A percentile compares a stretch with the other conserved stretches of the same genome.
These are phyloP conservation scores for Solanum hybrid DNA, from an alignment of 305 asterid genomes.

Conservation along the genomic window DNA sequence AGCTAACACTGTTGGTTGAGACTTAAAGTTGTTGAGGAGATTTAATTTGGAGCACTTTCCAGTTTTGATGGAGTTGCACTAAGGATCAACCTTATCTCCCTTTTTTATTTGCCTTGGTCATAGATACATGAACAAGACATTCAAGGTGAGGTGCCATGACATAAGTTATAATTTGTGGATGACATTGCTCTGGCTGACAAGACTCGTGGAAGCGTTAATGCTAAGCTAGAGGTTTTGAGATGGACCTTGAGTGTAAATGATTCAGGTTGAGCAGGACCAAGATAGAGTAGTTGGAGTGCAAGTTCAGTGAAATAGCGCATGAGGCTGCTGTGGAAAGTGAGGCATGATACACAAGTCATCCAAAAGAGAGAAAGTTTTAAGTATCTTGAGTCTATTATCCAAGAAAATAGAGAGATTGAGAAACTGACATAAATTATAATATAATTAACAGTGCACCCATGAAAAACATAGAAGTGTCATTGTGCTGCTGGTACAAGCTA, in stretches of 20 bases:
- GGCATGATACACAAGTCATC: neutral
- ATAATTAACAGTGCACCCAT: too few relatives aligned
- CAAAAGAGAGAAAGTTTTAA: neutral
- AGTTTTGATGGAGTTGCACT: neutral
- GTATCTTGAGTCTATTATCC: neutral
- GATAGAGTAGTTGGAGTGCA: neutral
- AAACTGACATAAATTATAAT: too few relatives aligned
- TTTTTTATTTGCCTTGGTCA: neutral
- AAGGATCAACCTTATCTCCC: neutral
- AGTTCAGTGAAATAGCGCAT: neutral
- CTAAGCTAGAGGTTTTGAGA: neutral
- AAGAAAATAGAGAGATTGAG: neutral
- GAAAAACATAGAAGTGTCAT: too few relatives aligned
- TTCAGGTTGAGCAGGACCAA: neutral
- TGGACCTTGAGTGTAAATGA: neutral
- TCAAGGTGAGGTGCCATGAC: neutral
- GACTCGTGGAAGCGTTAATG: neutral
- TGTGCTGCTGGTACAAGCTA: too few relatives aligned
- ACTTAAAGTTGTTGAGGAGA: neutral
- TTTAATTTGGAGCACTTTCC: neutral
- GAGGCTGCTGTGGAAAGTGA: neutral
- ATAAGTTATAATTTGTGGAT: neutral
- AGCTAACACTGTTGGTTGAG: conserved; percentile 4
- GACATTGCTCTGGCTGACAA: neutral
- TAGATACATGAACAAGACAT: neutral